Evolutionary conservation across 2,329 filamentous ascomycete genomes (phyloP), one percentile per base, ranked within the genome.

Genomic region (Xylariales sp.): DNA sequence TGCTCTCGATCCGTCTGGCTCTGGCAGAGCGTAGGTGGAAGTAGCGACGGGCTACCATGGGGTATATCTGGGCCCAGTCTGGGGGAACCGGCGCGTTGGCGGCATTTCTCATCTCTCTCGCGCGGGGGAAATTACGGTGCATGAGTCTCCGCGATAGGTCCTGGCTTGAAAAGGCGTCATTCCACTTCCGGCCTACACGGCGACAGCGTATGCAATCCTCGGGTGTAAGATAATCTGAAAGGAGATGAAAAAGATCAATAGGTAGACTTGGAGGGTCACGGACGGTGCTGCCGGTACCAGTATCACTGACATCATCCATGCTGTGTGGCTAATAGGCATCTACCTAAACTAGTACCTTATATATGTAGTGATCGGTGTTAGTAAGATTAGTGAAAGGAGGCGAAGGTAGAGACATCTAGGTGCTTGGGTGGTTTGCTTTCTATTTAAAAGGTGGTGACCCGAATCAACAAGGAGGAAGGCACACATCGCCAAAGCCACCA

Each of bases 241-340:
- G 78, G 56, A 88, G 80, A 66, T 88, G 80, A 71, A 90, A 89
- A 54, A 90, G 75, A 60, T 89, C 86, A 71, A 83, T 82, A n/a
- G 88, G 87, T 46, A 90, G 79, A 16, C 81, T 77, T 9, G 78
- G 79, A 36, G 85, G 77, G 67, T 81, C 77, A 32, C 54, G 59
- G n/a, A 65, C 32, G 16, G 45, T 41, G n/a, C 9, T 50, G 14
- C 50, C 45, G 45, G 23, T 46, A 12, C 43, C 10, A n/a, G 28
- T 7, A 45, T 5, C 14, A 12, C 28, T 5, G 50, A 43, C 14
- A 49, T 59, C 49, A 58, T 55, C 30, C 65, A 59, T 67, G 39
- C n/a, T 50, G 43, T 16, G 41, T 36, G 34, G 63, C 34, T 14
- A 41, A 14, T 41, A 14, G 39, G 39, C 14, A 41, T 3, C 12